phyloP scores from a whole-genome alignment of 2,329 filamentous ascomycete species.

The Karstenula rhodostoma region DNA sequence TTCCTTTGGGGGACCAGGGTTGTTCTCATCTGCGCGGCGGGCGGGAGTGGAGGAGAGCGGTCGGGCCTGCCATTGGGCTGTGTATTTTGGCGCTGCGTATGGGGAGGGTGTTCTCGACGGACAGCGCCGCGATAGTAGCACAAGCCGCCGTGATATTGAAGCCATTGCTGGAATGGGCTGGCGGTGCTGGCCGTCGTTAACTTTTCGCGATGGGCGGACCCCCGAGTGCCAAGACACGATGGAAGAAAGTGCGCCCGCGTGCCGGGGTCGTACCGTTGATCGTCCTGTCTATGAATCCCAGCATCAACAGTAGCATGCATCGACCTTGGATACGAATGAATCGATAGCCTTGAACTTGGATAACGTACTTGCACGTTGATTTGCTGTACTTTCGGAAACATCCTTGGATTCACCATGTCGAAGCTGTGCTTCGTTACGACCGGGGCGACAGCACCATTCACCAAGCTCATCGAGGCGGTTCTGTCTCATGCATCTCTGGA shows the following conservation, averaged over 20 bases:
- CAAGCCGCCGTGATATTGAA: constrained; percentile 44
- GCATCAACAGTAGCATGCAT: not conserved
- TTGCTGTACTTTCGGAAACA: not conserved
- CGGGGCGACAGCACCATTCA: constrained; percentile 88
- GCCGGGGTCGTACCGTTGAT: constrained; percentile 24
- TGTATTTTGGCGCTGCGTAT: constrained; percentile 22
- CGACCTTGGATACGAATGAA: not conserved
- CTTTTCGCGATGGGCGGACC: constrained; percentile 41
- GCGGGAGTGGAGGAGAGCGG: constrained; percentile 40
- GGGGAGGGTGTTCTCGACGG: constrained; percentile 33
- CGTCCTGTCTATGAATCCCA: not conserved
- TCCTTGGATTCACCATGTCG: constrained; percentile 17
- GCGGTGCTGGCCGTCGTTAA: constrained; percentile 29
- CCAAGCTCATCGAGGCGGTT: constrained; percentile 71
- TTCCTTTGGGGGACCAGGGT: constrained; percentile 26
- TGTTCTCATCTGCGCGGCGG: constrained; percentile 21
- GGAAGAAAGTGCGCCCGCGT: constrained; percentile 34
- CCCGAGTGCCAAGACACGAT: constrained; percentile 28
- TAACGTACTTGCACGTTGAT: not conserved
- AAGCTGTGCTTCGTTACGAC: constrained; percentile 84
- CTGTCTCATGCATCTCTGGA: constrained; percentile 69
- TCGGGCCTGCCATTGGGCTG: constrained; percentile 43
- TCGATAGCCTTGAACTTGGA: not conserved
- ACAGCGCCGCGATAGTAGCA: constrained; percentile 41
- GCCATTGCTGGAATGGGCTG: constrained; percentile 40